Evolutionary conservation across 306 rosid species (phyloP).

Genomic region (Rosa rugosa): DNA sequence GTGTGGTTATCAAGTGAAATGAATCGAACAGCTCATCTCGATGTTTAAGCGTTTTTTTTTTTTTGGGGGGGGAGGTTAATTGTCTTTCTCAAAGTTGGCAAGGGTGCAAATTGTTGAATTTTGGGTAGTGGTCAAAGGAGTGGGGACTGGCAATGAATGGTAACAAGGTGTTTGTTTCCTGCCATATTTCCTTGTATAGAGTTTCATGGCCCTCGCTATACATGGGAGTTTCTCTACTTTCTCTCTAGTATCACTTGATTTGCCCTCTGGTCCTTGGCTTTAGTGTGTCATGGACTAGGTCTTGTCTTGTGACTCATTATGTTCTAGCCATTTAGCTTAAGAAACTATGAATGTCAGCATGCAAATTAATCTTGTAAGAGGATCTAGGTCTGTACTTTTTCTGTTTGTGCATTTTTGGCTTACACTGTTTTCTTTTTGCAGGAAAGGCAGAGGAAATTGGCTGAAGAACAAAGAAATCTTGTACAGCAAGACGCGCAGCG

Average conservation of each 20-base stretch:
- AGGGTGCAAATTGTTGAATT: background rate
- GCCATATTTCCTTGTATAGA: background rate
- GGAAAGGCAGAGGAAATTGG: constrained; percentile 81
- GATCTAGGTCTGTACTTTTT: background rate
- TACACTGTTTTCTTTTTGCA: constrained; percentile 28
- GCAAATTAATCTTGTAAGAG: background rate
- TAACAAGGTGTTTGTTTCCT: too few species aligned
- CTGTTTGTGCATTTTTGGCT: constrained; percentile 12
- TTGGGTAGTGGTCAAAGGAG: background rate
- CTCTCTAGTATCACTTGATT: background rate
- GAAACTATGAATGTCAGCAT: background rate
- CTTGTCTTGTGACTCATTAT: background rate
- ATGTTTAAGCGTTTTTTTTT: too few species aligned
- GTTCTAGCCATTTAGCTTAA: background rate
- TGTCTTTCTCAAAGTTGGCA: background rate
- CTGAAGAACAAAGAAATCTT: constrained; percentile 81
- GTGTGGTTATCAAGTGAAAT: background rate
- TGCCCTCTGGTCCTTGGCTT: background rate
- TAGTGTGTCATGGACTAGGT: background rate
- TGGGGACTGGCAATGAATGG: background rate
- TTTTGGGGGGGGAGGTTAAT: background rate
- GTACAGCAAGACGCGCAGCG: constrained; percentile 82
- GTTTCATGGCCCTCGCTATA: background rate
- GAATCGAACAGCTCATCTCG: background rate
- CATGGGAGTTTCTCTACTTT: background rate